Percentiles rank a stretch among this genome's conserved stretches.
These are phyloP conservation scores for Macrolepiota fuliginosa DNA, from an alignment of 768 basidiomycete species.

Conservation along the genomic window DNA sequence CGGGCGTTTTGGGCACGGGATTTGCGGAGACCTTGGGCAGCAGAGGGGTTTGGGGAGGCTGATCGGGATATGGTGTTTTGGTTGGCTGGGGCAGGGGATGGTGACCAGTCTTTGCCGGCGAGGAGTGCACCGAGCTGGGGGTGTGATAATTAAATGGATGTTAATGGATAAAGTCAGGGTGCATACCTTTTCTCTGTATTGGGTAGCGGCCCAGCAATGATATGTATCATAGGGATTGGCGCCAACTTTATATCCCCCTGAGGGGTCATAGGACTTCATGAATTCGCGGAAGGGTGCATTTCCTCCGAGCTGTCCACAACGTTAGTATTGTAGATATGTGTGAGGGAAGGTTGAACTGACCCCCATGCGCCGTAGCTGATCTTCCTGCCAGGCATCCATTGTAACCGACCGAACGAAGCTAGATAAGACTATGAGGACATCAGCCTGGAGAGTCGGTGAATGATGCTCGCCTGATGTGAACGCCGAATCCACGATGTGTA, in stretches of 20 bases:
- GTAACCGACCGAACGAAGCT: conserved; percentile 92
- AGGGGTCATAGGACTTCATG: conserved; percentile 66
- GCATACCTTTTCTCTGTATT: conserved; percentile 90
- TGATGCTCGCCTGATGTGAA: conserved; percentile 73
- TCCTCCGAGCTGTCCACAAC: conserved; percentile 67
- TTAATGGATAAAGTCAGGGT: conserved; percentile 1
- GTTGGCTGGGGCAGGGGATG: conserved; percentile 64
- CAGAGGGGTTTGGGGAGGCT: conserved; percentile 59
- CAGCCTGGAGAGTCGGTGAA: conserved; percentile 14
- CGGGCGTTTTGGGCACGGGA: conserved; percentile 66
- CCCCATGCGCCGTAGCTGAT: conserved; percentile 89
- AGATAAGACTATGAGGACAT: conserved; percentile 23
- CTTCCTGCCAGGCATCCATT: conserved; percentile 95
- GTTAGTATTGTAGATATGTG: conserved; percentile 10
- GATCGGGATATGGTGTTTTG: conserved; percentile 34
- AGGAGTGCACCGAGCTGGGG: conserved; percentile 73
- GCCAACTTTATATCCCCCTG: conserved; percentile 66
- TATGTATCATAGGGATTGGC: conserved; percentile 75
- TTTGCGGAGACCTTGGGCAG: conserved; percentile 84
- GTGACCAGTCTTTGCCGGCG: conserved; percentile 76
- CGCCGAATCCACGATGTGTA: conserved; percentile 86
- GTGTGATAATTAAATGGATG: conserved; percentile 18
- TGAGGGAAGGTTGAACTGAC: conserved; percentile 35
- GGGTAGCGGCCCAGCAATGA: conserved; percentile 90
- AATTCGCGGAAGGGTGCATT: conserved; percentile 83